phyloP scores from a whole-genome alignment of 345 rosid species.

The Viola odorata region DNA sequence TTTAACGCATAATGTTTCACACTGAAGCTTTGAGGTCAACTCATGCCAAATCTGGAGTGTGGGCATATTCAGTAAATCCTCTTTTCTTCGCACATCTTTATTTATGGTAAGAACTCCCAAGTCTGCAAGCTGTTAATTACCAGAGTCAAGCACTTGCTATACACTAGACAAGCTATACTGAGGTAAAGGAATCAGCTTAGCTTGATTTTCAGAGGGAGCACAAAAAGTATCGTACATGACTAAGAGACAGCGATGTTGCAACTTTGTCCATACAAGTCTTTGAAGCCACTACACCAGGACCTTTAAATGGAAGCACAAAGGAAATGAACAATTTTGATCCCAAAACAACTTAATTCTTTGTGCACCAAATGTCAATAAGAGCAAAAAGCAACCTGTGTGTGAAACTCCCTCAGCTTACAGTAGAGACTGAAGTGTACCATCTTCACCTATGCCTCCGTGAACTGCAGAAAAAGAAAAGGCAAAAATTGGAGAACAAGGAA shows the following conservation, averaged over 20 bases:
- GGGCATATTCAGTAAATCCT: constrained; percentile 49
- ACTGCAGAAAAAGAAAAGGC: constrained; percentile 37
- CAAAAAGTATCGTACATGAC: constrained; percentile 45
- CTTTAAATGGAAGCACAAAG: constrained; percentile 33
- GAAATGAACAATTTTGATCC: constrained; percentile 10
- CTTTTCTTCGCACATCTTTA: constrained; percentile 62
- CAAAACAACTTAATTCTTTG: background rate
- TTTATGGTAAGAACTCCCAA: constrained; percentile 80
- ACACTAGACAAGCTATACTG: too few species aligned
- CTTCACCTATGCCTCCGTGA: constrained; percentile 98
- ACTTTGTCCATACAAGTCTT: constrained; percentile 89
- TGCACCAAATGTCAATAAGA: constrained; percentile 73
- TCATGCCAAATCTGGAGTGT: constrained; percentile 50
- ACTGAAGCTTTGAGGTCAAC: constrained; percentile 57
- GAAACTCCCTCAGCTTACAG: constrained; percentile 75
- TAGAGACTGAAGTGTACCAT: constrained; percentile 82
- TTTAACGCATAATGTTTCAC: constrained; percentile 77
- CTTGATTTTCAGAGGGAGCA: background rate
- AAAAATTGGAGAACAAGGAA: too few species aligned
- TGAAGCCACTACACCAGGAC: constrained; percentile 82
- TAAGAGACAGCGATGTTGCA: constrained; percentile 72
- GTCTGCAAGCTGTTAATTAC: constrained; percentile 54
- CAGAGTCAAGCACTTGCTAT: constrained; percentile 11
- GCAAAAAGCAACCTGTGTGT: constrained; percentile 91
- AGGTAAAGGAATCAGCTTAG: background rate